Conservation (phyloP, 2,329 filamentous ascomycete genomes). For the Coniochaeta sp. region DNA sequence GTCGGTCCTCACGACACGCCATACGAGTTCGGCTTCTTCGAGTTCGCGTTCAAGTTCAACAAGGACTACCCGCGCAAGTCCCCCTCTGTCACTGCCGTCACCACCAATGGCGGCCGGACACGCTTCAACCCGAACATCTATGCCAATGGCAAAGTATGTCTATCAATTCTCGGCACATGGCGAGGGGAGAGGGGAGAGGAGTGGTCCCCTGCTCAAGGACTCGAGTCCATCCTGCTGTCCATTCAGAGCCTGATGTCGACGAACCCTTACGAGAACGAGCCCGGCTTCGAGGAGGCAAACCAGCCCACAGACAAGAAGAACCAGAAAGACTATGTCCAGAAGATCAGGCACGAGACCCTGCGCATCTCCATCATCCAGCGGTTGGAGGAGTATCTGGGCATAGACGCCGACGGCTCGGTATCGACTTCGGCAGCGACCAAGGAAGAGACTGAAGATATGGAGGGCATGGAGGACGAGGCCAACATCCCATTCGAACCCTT, state of each 20-base stretch:
- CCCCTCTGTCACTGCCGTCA: slow-evolving; percentile 58
- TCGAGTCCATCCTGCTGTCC: slow-evolving; percentile 89
- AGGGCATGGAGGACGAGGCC: slow-evolving; percentile 41
- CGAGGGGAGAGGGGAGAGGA: slow-evolving; percentile 82
- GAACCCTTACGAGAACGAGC: slow-evolving; percentile 95
- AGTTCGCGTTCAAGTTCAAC: slow-evolving; percentile 75
- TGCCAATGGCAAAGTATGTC: slow-evolving; percentile 79
- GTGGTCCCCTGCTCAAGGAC: slow-evolving; percentile 92
- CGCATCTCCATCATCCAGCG: slow-evolving; percentile 81
- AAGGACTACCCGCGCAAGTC: slow-evolving; percentile 76
- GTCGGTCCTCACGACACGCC: slow-evolving; percentile 90
- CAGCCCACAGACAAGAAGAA: slow-evolving; percentile 62
- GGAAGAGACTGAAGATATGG: slow-evolving; percentile 38
- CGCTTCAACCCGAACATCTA: slow-evolving; percentile 99
- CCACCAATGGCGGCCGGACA: slow-evolving; percentile 81
- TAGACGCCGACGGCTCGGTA: slow-evolving; percentile 46
- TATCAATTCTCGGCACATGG: slow-evolving; percentile 97
- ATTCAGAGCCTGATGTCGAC: slow-evolving; percentile 94
- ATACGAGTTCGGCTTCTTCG: slow-evolving; percentile 96
- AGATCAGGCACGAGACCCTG: slow-evolving; percentile 87
- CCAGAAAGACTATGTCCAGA: slow-evolving; percentile 69
- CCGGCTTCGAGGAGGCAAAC: slow-evolving; percentile 77
- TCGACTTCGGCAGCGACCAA: slow-evolving; percentile 22
- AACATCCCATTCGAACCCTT: slow-evolving; percentile 71
- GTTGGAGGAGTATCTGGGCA: slow-evolving; percentile 69